A percentile compares a stretch with the other conserved stretches of the same genome.
Evolutionary conservation across 768 basidiomycete species (phyloP).

Genomic region (Rhizopogon rudus): DNA sequence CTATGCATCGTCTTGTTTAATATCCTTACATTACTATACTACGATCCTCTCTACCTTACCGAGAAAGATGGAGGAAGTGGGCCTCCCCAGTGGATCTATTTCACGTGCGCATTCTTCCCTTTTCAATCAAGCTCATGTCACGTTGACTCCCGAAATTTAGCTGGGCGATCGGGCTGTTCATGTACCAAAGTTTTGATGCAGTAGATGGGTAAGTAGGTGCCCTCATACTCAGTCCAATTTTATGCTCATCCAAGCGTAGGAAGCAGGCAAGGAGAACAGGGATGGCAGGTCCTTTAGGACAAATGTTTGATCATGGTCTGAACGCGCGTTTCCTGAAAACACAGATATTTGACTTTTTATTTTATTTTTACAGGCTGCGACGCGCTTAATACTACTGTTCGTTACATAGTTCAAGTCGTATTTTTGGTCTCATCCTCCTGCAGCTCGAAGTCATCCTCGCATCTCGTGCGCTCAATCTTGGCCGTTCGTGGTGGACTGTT

Average conservation of each 20-base stretch:
- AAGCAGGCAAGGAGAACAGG: slow-evolving; percentile 95
- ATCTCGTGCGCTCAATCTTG: slow-evolving; percentile 82
- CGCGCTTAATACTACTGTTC: slow-evolving; percentile 90
- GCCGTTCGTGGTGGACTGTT: slow-evolving; percentile 97
- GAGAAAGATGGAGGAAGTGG: slow-evolving; percentile 57
- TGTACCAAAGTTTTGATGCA: slow-evolving; percentile 87
- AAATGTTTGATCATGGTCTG: slow-evolving; percentile 97
- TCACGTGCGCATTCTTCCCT: slow-evolving; percentile 54
- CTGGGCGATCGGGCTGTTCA: slow-evolving; percentile 84
- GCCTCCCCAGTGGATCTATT: slow-evolving; percentile 86
- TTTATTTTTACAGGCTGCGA: slow-evolving; percentile 59
- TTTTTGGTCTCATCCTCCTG: background rate
- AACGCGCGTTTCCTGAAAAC: background rate
- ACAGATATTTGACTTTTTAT: background rate
- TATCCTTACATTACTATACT: slow-evolving; percentile 76
- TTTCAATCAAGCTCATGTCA: background rate
- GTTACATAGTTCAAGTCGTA: slow-evolving; percentile 5
- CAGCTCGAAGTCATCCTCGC: slow-evolving; percentile 86
- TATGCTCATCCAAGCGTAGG: slow-evolving; percentile 32
- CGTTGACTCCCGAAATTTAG: slow-evolving; percentile 31
- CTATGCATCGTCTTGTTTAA: slow-evolving; percentile 79
- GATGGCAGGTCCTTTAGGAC: slow-evolving; percentile 96
- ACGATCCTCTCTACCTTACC: slow-evolving; percentile 73
- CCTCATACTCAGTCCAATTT: slow-evolving; percentile 12
- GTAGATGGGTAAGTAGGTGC: slow-evolving; percentile 69